These are phyloP conservation scores for Stachybotrys elegans DNA, from an alignment of 2,329 filamentous ascomycete species.

Conservation along the genomic window DNA sequence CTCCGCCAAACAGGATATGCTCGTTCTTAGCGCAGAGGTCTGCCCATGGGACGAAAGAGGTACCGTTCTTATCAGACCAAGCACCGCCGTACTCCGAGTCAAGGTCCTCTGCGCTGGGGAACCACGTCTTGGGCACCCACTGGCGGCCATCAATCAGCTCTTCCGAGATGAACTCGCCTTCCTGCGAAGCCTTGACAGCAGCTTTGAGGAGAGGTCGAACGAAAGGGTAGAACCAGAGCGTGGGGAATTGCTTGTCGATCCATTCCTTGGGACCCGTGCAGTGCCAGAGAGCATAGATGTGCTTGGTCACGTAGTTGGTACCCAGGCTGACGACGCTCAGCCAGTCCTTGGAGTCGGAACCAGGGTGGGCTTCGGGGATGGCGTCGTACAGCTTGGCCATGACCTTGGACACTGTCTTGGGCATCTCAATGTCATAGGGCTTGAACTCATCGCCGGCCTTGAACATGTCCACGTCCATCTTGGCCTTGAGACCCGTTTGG, in stretches of 20 bases:
- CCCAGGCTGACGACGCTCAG: slow-evolving; percentile 26
- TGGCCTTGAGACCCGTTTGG: slow-evolving; percentile 15
- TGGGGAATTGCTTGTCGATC: slow-evolving; percentile 10
- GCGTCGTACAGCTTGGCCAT: slow-evolving; percentile 25
- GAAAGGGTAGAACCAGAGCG: slow-evolving; percentile 12
- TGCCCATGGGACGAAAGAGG: slow-evolving; percentile 19
- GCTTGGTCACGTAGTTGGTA: slow-evolving; percentile 26
- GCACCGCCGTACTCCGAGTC: slow-evolving; percentile 14
- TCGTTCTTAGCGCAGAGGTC: slow-evolving; percentile 20
- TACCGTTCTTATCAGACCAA: slow-evolving; percentile 12
- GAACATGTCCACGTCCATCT: slow-evolving; percentile 17
- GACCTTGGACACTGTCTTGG: slow-evolving; percentile 20
- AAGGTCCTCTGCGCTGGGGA: slow-evolving; percentile 7
- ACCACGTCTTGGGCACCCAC: slow-evolving; percentile 9
- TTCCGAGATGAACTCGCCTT: slow-evolving; percentile 3
- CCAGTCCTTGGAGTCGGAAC: slow-evolving; percentile 22
- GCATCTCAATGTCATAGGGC: slow-evolving; percentile 26
- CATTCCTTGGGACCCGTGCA: slow-evolving; percentile 10
- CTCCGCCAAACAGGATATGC: slow-evolving; percentile 17
- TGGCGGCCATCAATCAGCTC: slow-evolving; percentile 8
- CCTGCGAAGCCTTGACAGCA: slow-evolving; percentile 7
- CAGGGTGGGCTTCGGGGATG: slow-evolving; percentile 20
- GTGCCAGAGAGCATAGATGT: slow-evolving; percentile 13
- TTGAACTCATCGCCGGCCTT: slow-evolving; percentile 18
- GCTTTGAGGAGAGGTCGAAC: slow-evolving; percentile 8